These are phyloP conservation scores for Entonaema liquescens DNA, from an alignment of 495 filamentous ascomycete species.

Conservation along the genomic window DNA sequence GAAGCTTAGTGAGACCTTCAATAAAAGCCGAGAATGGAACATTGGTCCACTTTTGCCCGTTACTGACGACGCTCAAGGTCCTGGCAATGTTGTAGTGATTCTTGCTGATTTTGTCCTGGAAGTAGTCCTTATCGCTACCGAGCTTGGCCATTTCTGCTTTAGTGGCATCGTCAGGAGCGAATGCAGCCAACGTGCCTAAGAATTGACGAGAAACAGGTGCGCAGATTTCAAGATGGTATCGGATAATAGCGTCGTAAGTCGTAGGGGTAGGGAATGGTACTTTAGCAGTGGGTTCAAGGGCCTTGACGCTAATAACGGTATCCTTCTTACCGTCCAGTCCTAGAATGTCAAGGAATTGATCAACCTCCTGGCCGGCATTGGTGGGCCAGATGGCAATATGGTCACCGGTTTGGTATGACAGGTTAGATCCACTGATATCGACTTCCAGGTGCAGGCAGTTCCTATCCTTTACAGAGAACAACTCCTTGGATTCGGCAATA, in stretches of 20 bases:
- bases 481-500: slow-evolving; percentile 85
- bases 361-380: slow-evolving; percentile 91
- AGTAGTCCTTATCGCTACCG: slow-evolving; percentile 94
- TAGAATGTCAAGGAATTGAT: slow-evolving; percentile 84
- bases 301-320: slow-evolving; percentile 87
- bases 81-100: slow-evolving; percentile 92
- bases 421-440: slow-evolving; percentile 83
- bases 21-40: slow-evolving; percentile 95
- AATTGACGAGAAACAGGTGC: slow-evolving; percentile 97
- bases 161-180: slow-evolving; percentile 82
- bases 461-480: slow-evolving; percentile 90
- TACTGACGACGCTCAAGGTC: slow-evolving; percentile 77
- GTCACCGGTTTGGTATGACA: slow-evolving; percentile 95
- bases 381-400: slow-evolving; percentile 98
- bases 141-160: slow-evolving; percentile 90
- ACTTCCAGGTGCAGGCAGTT: slow-evolving; percentile 99
- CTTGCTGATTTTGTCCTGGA: slow-evolving; percentile 84
- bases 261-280: slow-evolving; percentile 98
- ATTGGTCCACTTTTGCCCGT: slow-evolving; percentile 75
- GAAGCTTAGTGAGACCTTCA: slow-evolving; percentile 92
- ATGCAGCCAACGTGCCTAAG: slow-evolving; percentile 83
- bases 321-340: slow-evolving; percentile 79
- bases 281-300: slow-evolving; percentile 93
- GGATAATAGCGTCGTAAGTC: slow-evolving; percentile 91
- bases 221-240: slow-evolving; percentile 98